Base-by-base conservation (phyloP, 177 flowering plant genomes). In the Telopea speciosissima region DNA sequence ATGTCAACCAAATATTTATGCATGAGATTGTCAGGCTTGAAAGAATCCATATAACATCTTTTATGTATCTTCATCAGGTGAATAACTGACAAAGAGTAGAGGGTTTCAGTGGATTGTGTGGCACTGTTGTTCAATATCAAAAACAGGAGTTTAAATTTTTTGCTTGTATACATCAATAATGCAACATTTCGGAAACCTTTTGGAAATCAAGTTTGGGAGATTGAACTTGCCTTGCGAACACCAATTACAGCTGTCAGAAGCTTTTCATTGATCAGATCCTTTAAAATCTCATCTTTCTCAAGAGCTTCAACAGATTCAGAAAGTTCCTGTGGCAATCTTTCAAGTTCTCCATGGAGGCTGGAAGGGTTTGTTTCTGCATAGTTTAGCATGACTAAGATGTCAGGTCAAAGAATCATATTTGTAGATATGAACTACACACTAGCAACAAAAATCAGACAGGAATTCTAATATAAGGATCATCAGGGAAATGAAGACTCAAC, bases 271-370 rank as follows among this genome's bases (percentile, higher is more conserved):
- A 91, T 76, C 12, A 91, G 68, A 40, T 88, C 88, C 54, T 78
- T 79, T 71, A 96, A 63, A 65, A 82, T 66, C 36, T 66, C 22
- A 73, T 93, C 93, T 52, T 82, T 82, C 72, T 83, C 71, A 68
- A 96, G 90, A 75, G 97, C 95, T 68, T 81, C 85, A 42, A 93
- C 72, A 62, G 97, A 84, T 82, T 91, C 98, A 62, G 85, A 70
- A 54, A 96, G 95, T 65, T 88, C 84, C 69, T 28, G 65, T 40
- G 99, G 99, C 75, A 93, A 76, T 73, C 92, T 84, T 73, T 76
- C 73, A 21, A 89, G 79, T 63, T 80, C 70, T 17, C 65, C 82
- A 45, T 79, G 77, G 36, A 80, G 75, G 60, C 26, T 69, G 59
- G 81, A 68, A 44, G 97, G 97, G 75, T 90, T 88, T 72, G 75